Evolutionary conservation across 2,329 filamentous ascomycete species (phyloP), one percentile per base, ranked within the genome.

Genomic region (Xylariaceae sp.): DNA sequence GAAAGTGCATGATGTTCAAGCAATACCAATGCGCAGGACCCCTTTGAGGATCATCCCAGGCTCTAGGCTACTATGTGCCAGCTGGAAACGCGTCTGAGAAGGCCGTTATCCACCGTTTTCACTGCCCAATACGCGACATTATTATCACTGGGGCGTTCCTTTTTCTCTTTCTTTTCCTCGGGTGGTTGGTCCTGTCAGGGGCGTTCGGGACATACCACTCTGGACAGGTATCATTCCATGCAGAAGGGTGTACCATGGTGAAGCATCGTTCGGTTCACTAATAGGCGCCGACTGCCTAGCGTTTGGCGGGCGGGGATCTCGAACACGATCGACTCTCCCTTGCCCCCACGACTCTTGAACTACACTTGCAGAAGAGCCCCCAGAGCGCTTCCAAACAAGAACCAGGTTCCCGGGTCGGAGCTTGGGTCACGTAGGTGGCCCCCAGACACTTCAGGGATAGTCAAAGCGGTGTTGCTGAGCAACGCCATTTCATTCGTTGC

Each of bases 351-450:
- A 54, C 30, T 52, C 29, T 44, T 16, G 26, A 13, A 45, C 47
- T 21, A 16, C 26, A 39, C 30, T 48, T 34, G 15, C 32, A 39
- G 21, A 16, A 46, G 41, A 30, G 22, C 48, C 7, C 48, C 30
- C 41, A 46, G 30, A 21, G 37, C 21, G 32, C 26, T 22, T 12
- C 21, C 18, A 46, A 34, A 18, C 34, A 30, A 15, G 48, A 51
- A 58, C 59, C 59, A 40, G 59, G 57, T 58, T 49, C 59, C 43
- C 32, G 59, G 59, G 50, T 52, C 51, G 15, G 16, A 41, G 30
- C 32, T 42, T 49, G 30, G 29, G 39, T 41, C 34, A n/a, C 30
- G 45, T 52, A 51, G 56, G 50, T 6, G 32, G 49, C 47, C 47
- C n/a, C 49, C 51, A 9, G 50, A 47, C n/a, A 36, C 18, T 52